phyloP scores from a whole-genome alignment of 805 yeast genomes.

The Saccharomycopsis sp. region DNA sequence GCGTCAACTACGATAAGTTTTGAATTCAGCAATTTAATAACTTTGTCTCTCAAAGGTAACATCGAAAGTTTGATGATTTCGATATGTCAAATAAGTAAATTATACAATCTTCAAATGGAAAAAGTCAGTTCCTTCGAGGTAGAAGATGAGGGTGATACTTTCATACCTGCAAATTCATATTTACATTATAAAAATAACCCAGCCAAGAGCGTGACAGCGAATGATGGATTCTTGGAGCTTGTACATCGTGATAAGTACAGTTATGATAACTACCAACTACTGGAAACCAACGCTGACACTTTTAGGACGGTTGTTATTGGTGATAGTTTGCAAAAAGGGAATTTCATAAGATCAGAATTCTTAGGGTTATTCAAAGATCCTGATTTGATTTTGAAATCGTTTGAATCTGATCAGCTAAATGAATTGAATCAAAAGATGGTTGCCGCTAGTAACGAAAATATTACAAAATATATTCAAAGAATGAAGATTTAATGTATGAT shows the following conservation, averaged over 20 bases:
- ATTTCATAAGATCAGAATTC: constrained; percentile 13
- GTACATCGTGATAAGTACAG: background rate
- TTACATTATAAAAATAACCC: constrained; percentile 5
- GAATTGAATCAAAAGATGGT: background rate
- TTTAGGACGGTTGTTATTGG: no score
- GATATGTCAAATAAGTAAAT: background rate
- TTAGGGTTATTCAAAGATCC: constrained; percentile 19
- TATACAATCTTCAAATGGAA: constrained; percentile 1
- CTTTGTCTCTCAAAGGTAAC: constrained; percentile 2
- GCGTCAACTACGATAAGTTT: constrained; percentile 1
- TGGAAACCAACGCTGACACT: no score
- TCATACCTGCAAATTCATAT: background rate
- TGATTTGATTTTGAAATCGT: constrained; percentile 8
- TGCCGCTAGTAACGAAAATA: no score
- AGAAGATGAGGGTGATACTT: background rate
- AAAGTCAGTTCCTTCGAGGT: constrained; percentile 18
- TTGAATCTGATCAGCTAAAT: background rate
- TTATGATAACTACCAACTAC: background rate
- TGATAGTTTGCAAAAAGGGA: no score
- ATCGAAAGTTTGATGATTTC: constrained; percentile 1
- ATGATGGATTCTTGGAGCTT: constrained; percentile 2
- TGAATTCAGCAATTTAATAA: constrained; percentile 13
- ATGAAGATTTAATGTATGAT: background rate
- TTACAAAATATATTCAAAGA: no score
- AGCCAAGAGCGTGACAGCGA: background rate